Evolutionary conservation across 2,329 filamentous ascomycete species (phyloP), one percentile per base, ranked within the genome.

Genomic region (Botryotinia globosa): DNA sequence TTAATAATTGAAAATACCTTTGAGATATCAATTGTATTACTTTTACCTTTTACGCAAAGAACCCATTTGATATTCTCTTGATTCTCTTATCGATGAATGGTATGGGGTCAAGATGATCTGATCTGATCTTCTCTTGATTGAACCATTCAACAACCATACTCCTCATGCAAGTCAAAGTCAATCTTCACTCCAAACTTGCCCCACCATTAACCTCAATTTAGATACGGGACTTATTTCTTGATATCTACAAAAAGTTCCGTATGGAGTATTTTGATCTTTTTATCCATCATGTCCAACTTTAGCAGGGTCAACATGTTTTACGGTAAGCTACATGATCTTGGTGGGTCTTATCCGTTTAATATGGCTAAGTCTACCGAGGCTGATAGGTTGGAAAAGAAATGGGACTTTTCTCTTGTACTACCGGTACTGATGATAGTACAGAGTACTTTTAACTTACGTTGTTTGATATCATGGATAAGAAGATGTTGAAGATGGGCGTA

Each of bases 231-330:
- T 56, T 20, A 1, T 42, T 37, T 25, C 34, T 56, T 14, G 8
- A 56, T 7, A 56, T 67, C 18, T 54, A 45, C 64, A 54, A 29
- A 29, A 20, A n/a, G 25, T 44, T 54, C 45, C 32, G 34, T 45
- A 39, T 69, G 37, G 56, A 14, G 44, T 54, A 39, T 44, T 18
- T 58, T 37, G 9, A 44, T 42, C 34, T 14, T 45, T 32, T 56
- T 7, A 56, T 42, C 18, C 48, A 56, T 51, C 48, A 56, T 14
- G 32, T 51, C n/a, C 10, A 71, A 37, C 18, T 8, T 29, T 45
- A 37, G 61, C 58, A 71, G 69, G 45, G 69, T 64, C 45, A 37
- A 66, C 69, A 71, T 64, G 61, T 64, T 66, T 71, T 65, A 22
- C 61, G 69, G 61, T 25, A 66, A 44, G 25, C 45, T 54, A n/a